Evolutionary conservation across 768 basidiomycete species (phyloP).

Genomic region (Termitomyces sp.): DNA sequence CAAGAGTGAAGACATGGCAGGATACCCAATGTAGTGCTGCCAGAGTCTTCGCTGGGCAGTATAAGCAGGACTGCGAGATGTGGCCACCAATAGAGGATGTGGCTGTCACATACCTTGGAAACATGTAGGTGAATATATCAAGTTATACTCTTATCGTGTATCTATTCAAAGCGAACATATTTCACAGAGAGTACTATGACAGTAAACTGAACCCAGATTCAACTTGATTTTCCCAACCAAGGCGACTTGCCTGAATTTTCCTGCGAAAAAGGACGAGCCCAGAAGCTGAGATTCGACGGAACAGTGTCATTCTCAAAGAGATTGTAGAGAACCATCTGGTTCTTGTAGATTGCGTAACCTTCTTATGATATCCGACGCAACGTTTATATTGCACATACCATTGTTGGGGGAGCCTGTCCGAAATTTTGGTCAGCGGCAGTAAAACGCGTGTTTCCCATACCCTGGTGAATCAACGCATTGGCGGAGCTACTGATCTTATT

Average conservation of each 20-base stretch:
- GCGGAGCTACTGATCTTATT: conserved; percentile 51
- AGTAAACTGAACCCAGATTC: not conserved
- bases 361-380: too few relatives aligned
- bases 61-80: conserved; percentile 8
- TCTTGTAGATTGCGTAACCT: conserved; percentile 38
- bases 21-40: conserved; percentile 31
- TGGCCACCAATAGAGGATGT: conserved; percentile 18
- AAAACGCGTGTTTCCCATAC: conserved; percentile 12
- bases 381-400: not conserved
- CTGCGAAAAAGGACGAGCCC: conserved; percentile 14
- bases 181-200: not conserved
- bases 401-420: conserved; percentile 46
- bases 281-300: not conserved
- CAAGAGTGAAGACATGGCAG: conserved; percentile 40
- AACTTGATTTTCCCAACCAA: not conserved
- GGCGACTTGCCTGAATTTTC: conserved; percentile 25
- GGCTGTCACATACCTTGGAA: conserved; percentile 12
- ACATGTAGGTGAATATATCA: conserved; percentile 5
- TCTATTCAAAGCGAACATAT: not conserved
- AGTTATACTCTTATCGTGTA: not conserved
- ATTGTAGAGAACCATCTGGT: conserved; percentile 45
- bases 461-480: conserved; percentile 43
- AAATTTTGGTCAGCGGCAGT: not conserved
- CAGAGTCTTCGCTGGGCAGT: conserved; percentile 20
- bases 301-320: conserved; percentile 26